Percentiles rank a stretch among this genome's conserved stretches.
phyloP scores from a whole-genome alignment of 139 green algal species.

The Nannochloris sp. region DNA sequence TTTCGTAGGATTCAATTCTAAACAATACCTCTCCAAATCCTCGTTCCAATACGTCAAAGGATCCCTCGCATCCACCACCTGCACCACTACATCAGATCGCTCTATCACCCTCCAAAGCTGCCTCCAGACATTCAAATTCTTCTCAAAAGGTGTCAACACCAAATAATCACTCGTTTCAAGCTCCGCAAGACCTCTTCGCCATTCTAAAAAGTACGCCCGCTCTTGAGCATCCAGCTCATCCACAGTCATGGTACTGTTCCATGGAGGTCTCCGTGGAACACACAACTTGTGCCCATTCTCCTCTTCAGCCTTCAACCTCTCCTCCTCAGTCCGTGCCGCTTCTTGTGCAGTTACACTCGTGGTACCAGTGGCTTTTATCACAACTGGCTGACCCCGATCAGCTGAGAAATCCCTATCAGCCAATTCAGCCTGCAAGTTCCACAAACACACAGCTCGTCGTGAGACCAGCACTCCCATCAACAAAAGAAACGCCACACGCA shows the following conservation, averaged over 20 bases:
- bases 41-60: slow-evolving; percentile 84
- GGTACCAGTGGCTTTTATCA: slow-evolving; percentile 54
- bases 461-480: too few relatives aligned
- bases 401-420: slow-evolving; percentile 78
- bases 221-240: slow-evolving; percentile 79
- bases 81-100: slow-evolving; percentile 83
- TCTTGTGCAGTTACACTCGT: slow-evolving; percentile 26
- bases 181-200: slow-evolving; percentile 65
- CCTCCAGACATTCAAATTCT: slow-evolving; percentile 98
- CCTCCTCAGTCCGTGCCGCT: slow-evolving; percentile 35
- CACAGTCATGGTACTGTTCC: slow-evolving; percentile 55
- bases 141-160: slow-evolving; percentile 96
- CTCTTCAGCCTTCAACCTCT: slow-evolving; percentile 35
- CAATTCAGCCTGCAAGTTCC: slow-evolving; percentile 60
- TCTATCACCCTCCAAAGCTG: slow-evolving; percentile 98
- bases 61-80: slow-evolving; percentile 92
- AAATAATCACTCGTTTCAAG: slow-evolving; percentile 85
- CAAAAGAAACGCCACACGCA: slow-evolving; percentile 17
- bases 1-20: slow-evolving; percentile 60
- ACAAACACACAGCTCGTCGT: too few relatives aligned
- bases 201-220: slow-evolving; percentile 72
- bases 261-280: slow-evolving; percentile 73
- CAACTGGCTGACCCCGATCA: slow-evolving; percentile 42
- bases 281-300: slow-evolving; percentile 30
- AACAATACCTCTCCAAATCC: slow-evolving; percentile 72